phyloP scores from a whole-genome alignment of 345 rosid species.

The Eucalyptus urophylla region DNA sequence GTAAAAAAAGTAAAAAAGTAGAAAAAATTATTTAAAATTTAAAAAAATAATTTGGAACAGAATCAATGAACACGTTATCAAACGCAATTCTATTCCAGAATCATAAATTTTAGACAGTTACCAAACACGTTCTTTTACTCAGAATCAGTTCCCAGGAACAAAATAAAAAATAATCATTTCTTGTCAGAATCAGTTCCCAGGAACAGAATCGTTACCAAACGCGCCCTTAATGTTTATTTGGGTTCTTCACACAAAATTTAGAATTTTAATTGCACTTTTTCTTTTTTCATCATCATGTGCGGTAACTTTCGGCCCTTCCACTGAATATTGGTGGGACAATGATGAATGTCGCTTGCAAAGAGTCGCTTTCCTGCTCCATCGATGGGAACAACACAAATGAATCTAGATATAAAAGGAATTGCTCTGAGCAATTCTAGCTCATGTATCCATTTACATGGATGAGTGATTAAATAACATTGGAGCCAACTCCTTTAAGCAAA shows the following conservation, averaged over 20 bases:
- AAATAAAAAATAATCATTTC: too few relatives aligned
- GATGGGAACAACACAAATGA: not conserved
- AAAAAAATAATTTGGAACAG: too few relatives aligned
- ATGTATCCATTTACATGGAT: not conserved
- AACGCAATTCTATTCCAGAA: too few relatives aligned
- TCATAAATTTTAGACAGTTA: too few relatives aligned
- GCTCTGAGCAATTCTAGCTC: not conserved
- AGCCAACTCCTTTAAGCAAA: not conserved
- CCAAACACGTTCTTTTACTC: too few relatives aligned
- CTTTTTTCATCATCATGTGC: not conserved
- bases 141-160: too few relatives aligned
- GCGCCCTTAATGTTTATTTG: not conserved
- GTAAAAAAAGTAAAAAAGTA: too few relatives aligned
- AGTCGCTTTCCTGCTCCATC: not conserved
- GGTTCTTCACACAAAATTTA: not conserved
- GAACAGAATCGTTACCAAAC: too few relatives aligned
- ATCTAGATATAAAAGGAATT: not conserved
- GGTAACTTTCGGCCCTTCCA: not conserved
- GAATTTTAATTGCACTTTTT: not conserved
- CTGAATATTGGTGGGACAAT: not conserved
- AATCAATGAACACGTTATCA: too few relatives aligned
- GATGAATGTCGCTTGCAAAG: not conserved
- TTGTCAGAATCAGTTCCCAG: too few relatives aligned
- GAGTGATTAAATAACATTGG: not conserved
- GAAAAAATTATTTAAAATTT: too few relatives aligned